phyloP scores from a whole-genome alignment of 1,139 yeast species.

The Pneumocystis murina region DNA sequence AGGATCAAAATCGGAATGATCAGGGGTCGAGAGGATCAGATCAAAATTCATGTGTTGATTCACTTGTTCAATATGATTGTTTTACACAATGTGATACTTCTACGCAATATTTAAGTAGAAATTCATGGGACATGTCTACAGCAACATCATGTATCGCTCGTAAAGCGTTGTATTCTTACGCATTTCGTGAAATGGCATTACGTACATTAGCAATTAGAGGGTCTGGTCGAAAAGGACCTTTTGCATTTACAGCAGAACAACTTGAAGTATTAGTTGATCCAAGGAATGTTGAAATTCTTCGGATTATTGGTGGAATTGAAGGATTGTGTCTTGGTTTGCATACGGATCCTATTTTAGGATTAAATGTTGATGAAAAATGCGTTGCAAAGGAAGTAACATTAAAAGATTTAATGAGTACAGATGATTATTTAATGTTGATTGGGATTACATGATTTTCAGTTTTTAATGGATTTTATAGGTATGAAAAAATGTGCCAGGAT shows the following conservation, averaged over 20 bases:
- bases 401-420: slow-evolving; percentile 3
- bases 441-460: not conserved
- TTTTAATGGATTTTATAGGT: not conserved
- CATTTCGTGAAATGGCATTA: not conserved
- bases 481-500: not conserved
- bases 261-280: slow-evolving; percentile 27
- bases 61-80: not conserved
- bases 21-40: not conserved
- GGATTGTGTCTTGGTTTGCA: slow-evolving; percentile 22
- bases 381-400: slow-evolving; percentile 13
- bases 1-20: not conserved
- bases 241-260: slow-evolving; percentile 22
- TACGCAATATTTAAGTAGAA: not conserved
- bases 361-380: slow-evolving; percentile 17
- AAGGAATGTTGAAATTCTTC: slow-evolving; percentile 26
- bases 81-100: not conserved
- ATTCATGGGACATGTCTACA: not conserved
- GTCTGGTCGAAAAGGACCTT: slow-evolving; percentile 13
- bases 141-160: not conserved
- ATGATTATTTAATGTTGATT: not conserved
- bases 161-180: not conserved
- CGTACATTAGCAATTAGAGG: slow-evolving; percentile 1
- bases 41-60: not conserved
- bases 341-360: slow-evolving; percentile 22
- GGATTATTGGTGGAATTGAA: slow-evolving; percentile 23